Evolutionary conservation across 495 filamentous ascomycete species (phyloP).

Genomic region (Penicillium macrosclerotiorum): DNA sequence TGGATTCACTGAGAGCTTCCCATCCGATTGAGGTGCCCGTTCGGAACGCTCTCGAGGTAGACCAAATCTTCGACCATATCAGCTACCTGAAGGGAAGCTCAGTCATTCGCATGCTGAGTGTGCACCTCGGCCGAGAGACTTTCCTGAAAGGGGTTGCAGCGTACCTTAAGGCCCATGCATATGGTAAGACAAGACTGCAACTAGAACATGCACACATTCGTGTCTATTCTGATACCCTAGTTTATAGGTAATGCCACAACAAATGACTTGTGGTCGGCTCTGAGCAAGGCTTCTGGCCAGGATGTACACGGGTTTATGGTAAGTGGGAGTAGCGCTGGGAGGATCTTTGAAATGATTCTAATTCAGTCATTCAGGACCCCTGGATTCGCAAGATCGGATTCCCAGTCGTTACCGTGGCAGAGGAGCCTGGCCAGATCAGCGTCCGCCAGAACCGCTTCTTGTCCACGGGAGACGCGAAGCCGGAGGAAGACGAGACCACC

Average conservation of each 20-base stretch:
- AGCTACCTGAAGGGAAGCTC: slow-evolving; percentile 95
- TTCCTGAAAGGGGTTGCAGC: slow-evolving; percentile 86
- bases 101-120: slow-evolving; percentile 89
- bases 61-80: slow-evolving; percentile 95
- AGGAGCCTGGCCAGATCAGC: slow-evolving; percentile 76
- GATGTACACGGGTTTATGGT: slow-evolving; percentile 87
- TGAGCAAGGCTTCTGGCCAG: slow-evolving; percentile 83
- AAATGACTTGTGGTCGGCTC: slow-evolving; percentile 85
- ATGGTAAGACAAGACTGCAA: too few species aligned
- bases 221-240: too few species aligned
- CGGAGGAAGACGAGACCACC: slow-evolving; percentile 83
- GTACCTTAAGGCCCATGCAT: slow-evolving; percentile 84
- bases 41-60: slow-evolving; percentile 83
- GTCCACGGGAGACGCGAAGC: slow-evolving; percentile 83
- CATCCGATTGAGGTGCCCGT: slow-evolving; percentile 96
- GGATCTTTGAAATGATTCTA: neutral
- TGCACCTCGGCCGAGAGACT: slow-evolving; percentile 76
- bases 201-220: too few species aligned
- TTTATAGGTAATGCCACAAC: slow-evolving; percentile 81
- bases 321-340: slow-evolving; percentile 15
- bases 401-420: slow-evolving; percentile 80
- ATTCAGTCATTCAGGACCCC: slow-evolving; percentile 46
- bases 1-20: slow-evolving; percentile 84
- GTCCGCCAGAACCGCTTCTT: slow-evolving; percentile 86
- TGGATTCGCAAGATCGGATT: slow-evolving; percentile 97